Conservation (phyloP, 495 filamentous ascomycete species). For the Aspergillus incahuasiensis region DNA sequence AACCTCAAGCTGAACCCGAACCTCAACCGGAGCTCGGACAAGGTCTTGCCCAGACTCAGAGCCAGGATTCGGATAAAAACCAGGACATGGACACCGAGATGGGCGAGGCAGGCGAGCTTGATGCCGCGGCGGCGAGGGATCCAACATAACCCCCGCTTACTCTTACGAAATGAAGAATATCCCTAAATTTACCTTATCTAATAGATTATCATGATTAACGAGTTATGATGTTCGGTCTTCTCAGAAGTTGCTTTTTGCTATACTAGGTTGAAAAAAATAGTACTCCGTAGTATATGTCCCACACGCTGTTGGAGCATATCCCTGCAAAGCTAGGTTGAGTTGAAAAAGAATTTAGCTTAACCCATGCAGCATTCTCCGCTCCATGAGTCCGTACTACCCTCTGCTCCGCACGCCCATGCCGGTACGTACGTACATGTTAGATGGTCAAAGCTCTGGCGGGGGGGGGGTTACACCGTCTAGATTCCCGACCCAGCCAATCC, state of each 20-base stretch:
- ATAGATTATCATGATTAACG: neutral
- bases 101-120: slow-evolving; percentile 13
- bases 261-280: too few species aligned
- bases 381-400: too few species aligned
- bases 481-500: neutral
- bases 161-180: neutral
- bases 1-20: neutral
- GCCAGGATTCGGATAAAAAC: neutral
- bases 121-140: neutral
- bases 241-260: neutral
- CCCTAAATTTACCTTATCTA: too few species aligned
- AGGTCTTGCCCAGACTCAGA: neutral
- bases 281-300: too few species aligned
- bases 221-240: neutral
- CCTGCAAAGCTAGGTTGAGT: too few species aligned
- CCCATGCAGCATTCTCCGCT: too few species aligned
- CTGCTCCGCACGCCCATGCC: too few species aligned
- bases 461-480: too few species aligned
- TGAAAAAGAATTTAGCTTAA: too few species aligned
- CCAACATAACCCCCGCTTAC: neutral
- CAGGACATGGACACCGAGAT: slow-evolving; percentile 18
- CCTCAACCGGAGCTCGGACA: neutral
- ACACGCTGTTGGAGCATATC: too few species aligned
- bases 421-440: too few species aligned
- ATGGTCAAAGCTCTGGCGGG: too few species aligned